These are phyloP conservation scores for Fusarium sp. DNA, from an alignment of 2,329 filamentous ascomycete species.

Conservation along the genomic window DNA sequence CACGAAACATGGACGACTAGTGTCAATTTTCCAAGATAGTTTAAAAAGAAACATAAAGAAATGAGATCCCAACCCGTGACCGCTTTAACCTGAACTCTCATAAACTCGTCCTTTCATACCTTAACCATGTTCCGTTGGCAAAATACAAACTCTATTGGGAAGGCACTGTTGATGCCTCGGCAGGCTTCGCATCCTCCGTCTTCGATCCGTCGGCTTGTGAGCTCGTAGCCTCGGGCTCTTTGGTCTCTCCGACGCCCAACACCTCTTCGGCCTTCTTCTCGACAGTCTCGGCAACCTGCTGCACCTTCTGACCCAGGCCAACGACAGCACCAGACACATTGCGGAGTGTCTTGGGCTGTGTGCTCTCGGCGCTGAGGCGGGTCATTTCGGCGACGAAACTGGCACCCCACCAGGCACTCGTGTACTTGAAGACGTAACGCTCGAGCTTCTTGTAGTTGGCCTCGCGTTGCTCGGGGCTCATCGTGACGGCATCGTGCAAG, in stretches of 20 bases:
- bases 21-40: conserved; percentile 20
- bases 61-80: conserved; percentile 37
- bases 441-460: conserved; percentile 92
- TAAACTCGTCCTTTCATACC: conserved; percentile 39
- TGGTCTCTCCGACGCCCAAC: conserved; percentile 28
- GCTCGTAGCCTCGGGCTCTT: conserved; percentile 23
- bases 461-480: conserved; percentile 88
- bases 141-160: conserved; percentile 29
- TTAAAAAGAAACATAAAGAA: conserved; percentile 24
- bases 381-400: conserved; percentile 89
- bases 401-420: conserved; percentile 95
- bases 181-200: conserved; percentile 8
- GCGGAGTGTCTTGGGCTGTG: conserved; percentile 54
- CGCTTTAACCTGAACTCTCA: conserved; percentile 40
- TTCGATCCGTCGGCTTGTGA: conserved; percentile 15
- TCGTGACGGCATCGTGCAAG: conserved; percentile 96
- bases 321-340: conserved; percentile 57
- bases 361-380: conserved; percentile 58
- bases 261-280: conserved; percentile 37
- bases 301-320: conserved; percentile 45
- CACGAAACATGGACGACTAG: not conserved
- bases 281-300: conserved; percentile 34
- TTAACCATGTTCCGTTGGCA: conserved; percentile 20
- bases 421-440: conserved; percentile 97
- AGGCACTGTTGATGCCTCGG: conserved; percentile 3